A percentile compares a stretch with the other conserved stretches of the same genome.
Conservation (phyloP, 345 rosid species). For the Cardamine resedifolia region DNA sequence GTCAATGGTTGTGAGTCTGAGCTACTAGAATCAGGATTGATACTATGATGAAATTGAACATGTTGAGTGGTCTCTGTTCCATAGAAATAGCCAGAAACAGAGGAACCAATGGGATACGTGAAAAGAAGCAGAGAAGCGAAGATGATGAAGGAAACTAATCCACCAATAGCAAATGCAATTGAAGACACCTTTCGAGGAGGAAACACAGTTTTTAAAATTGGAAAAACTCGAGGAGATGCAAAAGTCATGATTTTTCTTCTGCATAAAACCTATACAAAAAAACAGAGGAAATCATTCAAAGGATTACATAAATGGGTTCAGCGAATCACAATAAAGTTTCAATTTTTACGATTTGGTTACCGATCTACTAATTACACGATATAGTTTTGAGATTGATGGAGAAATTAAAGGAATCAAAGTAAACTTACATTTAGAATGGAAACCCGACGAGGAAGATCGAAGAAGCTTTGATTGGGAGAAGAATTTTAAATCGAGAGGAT, state of each 20-base stretch:
- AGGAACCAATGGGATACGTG: conserved; percentile 59
- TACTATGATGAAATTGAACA: conserved; percentile 33
- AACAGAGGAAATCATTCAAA: background rate
- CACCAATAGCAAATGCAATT: conserved; percentile 58
- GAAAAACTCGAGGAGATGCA: conserved; percentile 50
- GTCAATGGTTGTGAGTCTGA: conserved; percentile 3
- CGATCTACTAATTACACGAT: background rate
- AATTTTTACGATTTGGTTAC: background rate
- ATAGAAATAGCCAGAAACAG: conserved; percentile 56
- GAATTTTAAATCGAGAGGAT: background rate
- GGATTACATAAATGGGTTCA: background rate
- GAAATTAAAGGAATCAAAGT: background rate
- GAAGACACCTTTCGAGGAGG: conserved; percentile 64
- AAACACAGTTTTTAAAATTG: conserved; percentile 41
- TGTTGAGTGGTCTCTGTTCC: conserved; percentile 45
- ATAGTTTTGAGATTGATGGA: conserved; percentile 3
- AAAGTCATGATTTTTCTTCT: conserved; percentile 43
- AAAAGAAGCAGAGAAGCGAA: conserved; percentile 66
- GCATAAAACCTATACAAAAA: background rate
- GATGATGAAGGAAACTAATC: conserved; percentile 62
- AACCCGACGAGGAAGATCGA: conserved; percentile 5
- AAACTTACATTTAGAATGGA: conserved; percentile 24
- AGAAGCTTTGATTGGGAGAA: conserved; percentile 1
- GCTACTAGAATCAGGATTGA: conserved; percentile 27
- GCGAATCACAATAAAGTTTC: background rate